Evolutionary conservation across 1,284 basidiomycete genomes (phyloP), one percentile per base, ranked within the genome.

Genomic region (Fomitopsis schrenkii): DNA sequence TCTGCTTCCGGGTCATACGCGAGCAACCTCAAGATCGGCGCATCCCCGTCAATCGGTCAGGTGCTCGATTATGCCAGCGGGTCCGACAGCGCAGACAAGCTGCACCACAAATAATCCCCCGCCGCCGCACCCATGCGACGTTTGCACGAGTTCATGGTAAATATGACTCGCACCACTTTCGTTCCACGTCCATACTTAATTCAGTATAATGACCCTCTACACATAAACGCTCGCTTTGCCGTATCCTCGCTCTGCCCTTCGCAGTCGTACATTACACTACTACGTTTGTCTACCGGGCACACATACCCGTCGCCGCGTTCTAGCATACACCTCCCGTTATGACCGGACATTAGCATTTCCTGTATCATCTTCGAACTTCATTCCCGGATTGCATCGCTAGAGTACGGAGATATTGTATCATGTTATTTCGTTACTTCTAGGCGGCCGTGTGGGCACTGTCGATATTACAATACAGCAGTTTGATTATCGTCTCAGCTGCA

Each of bases 11-110:
- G 62, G 3, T 36, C 64, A 48, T 70, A 69, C 46, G 54, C 64
- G 5, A 62, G 64, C 57, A 65, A 67, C 54, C 66, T 67, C 41
- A 63, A 60, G 61, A 56, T 70, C 40, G 57, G 60, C 59, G 54
- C 63, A 35, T 65, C 74, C 45, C 68, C 63, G 64, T 77, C 63
- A 62, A 79, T 74, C 65, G 75, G 61, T 50, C 74, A 74, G 64
- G 68, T 74, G 53, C 65, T 73, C 1, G 74, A 74, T 48, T 52
- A 62, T 33, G 58, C 62, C 26, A 54, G n/a, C 8, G n/a, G 17
- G n/a, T 33, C 61, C 33, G 62, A 56, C 38, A 45, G 52, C 22
- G 67, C 72, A 59, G 61, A 63, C 40, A 67, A 68, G 62, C 54
- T 71, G 53, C 65, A 68, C 17, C 62, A 66, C 45, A 50, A 33